Percentiles rank a stretch among this genome's conserved stretches.
Evolutionary conservation across 257 asterid species (phyloP).

Genomic region (Petunia axillaris): DNA sequence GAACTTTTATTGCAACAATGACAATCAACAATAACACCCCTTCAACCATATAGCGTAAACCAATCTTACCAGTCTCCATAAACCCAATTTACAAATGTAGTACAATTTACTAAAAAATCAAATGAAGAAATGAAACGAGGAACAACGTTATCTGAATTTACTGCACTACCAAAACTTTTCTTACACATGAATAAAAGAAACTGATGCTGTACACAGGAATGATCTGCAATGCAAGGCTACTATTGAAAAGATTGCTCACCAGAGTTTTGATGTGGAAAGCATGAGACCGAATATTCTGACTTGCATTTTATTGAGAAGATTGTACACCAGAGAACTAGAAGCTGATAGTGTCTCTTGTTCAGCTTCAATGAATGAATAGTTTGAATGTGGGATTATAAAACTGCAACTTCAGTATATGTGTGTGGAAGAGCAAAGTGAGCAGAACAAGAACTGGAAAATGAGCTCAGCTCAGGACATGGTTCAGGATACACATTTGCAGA

Average conservation of each 20-base stretch:
- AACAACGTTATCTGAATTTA: slow-evolving; percentile 41
- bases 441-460: slow-evolving; percentile 35
- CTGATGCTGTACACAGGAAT: slow-evolving; percentile 73
- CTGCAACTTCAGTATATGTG: slow-evolving; percentile 46
- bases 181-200: slow-evolving; percentile 73
- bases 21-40: slow-evolving; percentile 28
- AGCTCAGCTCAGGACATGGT: slow-evolving; percentile 63
- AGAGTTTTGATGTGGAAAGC: slow-evolving; percentile 28
- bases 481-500: slow-evolving; percentile 63
- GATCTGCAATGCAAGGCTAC: slow-evolving; percentile 33
- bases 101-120: slow-evolving; percentile 38
- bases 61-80: slow-evolving; percentile 26
- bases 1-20: slow-evolving; percentile 34
- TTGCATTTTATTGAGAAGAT: slow-evolving; percentile 41
- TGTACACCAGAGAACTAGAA: slow-evolving; percentile 39
- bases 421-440: slow-evolving; percentile 40
- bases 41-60: slow-evolving; percentile 23
- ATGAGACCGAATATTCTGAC: slow-evolving; percentile 34
- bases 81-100: slow-evolving; percentile 29
- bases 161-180: slow-evolving; percentile 97
- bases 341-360: slow-evolving; percentile 37
- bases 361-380: slow-evolving; percentile 52
- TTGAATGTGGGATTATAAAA: slow-evolving; percentile 37
- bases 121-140: slow-evolving; percentile 40
- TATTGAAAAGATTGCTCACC: slow-evolving; percentile 39